Base-by-base conservation (phyloP, 2,329 filamentous ascomycete species). In the Pseudogymnoascus sp. region DNA sequence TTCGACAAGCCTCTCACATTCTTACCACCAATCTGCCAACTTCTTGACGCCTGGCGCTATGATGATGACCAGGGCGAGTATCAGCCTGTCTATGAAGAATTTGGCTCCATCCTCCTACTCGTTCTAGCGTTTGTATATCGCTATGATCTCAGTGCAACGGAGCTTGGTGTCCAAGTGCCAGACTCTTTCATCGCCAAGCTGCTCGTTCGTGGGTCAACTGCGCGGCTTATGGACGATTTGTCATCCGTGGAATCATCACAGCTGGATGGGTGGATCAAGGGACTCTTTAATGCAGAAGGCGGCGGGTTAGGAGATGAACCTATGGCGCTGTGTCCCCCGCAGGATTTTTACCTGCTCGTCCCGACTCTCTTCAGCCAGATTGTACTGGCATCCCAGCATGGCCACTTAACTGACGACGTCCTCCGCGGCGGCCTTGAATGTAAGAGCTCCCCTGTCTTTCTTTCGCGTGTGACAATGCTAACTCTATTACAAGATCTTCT, bases 1-100 rank as follows among this genome's bases (percentile, higher is more conserved):
- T 93, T 92, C 68, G 84, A 88, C 62, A 89, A 85, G 63, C 80
- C 88, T 0, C 77, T 81, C 0, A 81, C 81, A n/a, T 81, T 94
- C 9, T 74, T 94, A 2, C 83, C 85, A 57, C 90, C 90, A 1
- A 74, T 94, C 1, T 92, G 88, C 70, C 83, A 86, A 20, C 77
- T 93, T 9, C 77, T 95, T 11, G 89, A 94, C 67, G 84, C 83
- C 64, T 94, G 90, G 90, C 79, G 81, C 9, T 90, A 92, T 67
- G 90, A 93, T 38, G 89, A 91, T 64, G 89, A 93, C 66, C 89
- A 92, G 73, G 86, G 84, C 60, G 90, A 94, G 70, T 91, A 91
- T 67, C 90, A 93, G 70, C 89, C 89, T 0, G 85, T 91, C 0
- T 94, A 94, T 67, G 90, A 94, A 68, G 90, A 95, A 67, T 94